Base-by-base conservation (phyloP, 2,329 filamentous ascomycete genomes). In the Penicillium freii region DNA sequence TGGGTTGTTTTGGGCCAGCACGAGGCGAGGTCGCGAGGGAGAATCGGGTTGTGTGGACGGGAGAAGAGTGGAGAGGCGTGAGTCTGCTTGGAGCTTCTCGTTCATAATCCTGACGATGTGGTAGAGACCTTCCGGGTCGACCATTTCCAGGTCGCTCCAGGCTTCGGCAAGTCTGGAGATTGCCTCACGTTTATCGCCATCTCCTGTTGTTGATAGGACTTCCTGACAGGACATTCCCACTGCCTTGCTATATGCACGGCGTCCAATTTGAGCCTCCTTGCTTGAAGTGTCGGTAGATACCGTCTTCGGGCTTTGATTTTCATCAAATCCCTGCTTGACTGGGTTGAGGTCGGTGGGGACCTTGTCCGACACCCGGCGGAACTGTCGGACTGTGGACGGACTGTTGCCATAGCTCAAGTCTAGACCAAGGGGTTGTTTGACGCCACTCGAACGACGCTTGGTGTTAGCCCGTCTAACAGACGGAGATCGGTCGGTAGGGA, bases 361-460 rank as follows among this genome's bases (percentile, higher is more conserved):
- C 81, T 80, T 78, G 66, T 91, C 89, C 0, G 92, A 94, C 0
- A 96, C 91, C 25, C 93, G 86, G 62, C 91, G 90, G 79, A 97
- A 97, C 51, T 96, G 87, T 54, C 92, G 88, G 64, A 96, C 91
- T 17, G 92, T 96, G 1, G 93, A 97, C 1, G 90, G 91, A 8
- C 88, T 89, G 74, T 97, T 97, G 51, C 93, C 94, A 75, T 95
- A 97, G 6, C 89, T 95, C 80, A 96, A 87, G 69, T 97, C 91
- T 1, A 94, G 84, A 54, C 92, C 91, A 2, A 97, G 81, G 0
- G 93, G 92, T 62, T 90, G 87, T 74, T 91, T 92, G 1, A 84
- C 74, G 2, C 80, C 81, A 56, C 77, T 80, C 10, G 76, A 76
- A 42, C 72, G 68, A 54, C 78, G 71, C 64, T 77, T 80, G 33